Base-by-base conservation (phyloP, 768 basidiomycete species). In the Strobilomyces confusus region DNA sequence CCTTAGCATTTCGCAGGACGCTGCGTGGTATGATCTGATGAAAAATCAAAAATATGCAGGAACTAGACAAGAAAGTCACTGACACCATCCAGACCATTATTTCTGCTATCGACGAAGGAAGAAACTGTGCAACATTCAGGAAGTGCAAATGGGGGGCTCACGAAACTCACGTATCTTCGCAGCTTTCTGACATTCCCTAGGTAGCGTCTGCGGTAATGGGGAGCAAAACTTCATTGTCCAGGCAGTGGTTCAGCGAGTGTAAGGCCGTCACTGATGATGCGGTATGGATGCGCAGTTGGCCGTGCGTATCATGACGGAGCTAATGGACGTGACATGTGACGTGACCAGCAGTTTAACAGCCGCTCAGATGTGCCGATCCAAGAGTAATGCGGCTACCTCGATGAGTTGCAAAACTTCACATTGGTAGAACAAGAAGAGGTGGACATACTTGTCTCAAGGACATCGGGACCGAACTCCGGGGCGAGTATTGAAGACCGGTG, bases 391-490 rank as follows among this genome's bases (percentile, higher is more conserved):
- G n/a, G n/a, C n/a, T n/a, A n/a, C n/a, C n/a, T n/a, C n/a, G n/a
- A n/a, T n/a, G n/a, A n/a, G n/a, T n/a, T n/a, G n/a, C n/a, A n/a
- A n/a, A n/a, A n/a, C n/a, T n/a, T n/a, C n/a, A n/a, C n/a, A n/a
- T n/a, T n/a, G n/a, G n/a, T n/a, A n/a, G n/a, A n/a, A n/a, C n/a
- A n/a, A n/a, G n/a, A 78, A 29, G 73, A 77, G 13, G 87, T 95
- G 45, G 97, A 99, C 68, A 84, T 98, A 78, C 82, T 99, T 62
- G 84, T 33, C 75, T 92, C 61, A 99, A 99, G 70, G 97, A 98
- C 68, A 82, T 98, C 32, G 95, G 95, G 4, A 98, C 95, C 1
- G 76, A 76, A 7, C 75, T 99, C 29, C 92, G 92, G 0, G 81
- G 81, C 0, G 91, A 91, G 4, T n/a, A n/a, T 98, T 91, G 69